These are phyloP conservation scores for Suillus paluster DNA, from an alignment of 768 basidiomycete genomes.

Conservation along the genomic window DNA sequence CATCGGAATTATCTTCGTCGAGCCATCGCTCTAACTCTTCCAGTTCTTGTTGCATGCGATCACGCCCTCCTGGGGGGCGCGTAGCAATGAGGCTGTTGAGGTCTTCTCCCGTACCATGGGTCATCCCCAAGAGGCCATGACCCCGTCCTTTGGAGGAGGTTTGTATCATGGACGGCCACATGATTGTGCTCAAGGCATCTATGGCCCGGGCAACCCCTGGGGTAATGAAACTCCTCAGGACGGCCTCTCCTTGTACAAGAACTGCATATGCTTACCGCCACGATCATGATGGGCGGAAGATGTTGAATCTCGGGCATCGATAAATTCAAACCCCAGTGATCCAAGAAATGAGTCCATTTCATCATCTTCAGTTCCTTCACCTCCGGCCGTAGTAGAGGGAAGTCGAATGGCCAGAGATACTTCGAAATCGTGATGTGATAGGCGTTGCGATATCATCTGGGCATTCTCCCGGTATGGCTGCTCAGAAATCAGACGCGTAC, in stretches of 20 bases:
- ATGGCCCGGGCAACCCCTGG: slow-evolving; percentile 68
- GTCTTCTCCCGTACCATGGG: slow-evolving; percentile 1
- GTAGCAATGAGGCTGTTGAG: slow-evolving; percentile 11
- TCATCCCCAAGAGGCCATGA: background rate
- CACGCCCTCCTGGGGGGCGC: slow-evolving; percentile 24
- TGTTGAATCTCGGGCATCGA: slow-evolving; percentile 44
- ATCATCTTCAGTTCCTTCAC: slow-evolving; percentile 51
- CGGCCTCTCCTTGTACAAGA: background rate
- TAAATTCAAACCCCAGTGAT: slow-evolving; percentile 75
- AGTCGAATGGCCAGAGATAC: slow-evolving; percentile 73
- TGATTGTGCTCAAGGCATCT: slow-evolving; percentile 83
- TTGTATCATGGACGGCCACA: slow-evolving; percentile 83
- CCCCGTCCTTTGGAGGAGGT: slow-evolving; percentile 4
- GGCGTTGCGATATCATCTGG: slow-evolving; percentile 48
- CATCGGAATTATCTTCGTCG: slow-evolving; percentile 43
- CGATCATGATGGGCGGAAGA: slow-evolving; percentile 14
- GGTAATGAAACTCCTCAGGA: background rate
- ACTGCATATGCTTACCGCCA: slow-evolving; percentile 17
- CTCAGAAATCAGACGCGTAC: background rate
- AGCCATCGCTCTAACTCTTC: slow-evolving; percentile 67
- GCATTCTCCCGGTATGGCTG: slow-evolving; percentile 67
- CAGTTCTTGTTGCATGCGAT: slow-evolving; percentile 53
- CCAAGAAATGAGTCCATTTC: slow-evolving; percentile 66
- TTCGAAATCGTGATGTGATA: slow-evolving; percentile 64
- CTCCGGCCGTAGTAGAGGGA: slow-evolving; percentile 31